phyloP scores from a whole-genome alignment of 2,329 filamentous ascomycete genomes.

The Lasiodiplodia theobromae region DNA sequence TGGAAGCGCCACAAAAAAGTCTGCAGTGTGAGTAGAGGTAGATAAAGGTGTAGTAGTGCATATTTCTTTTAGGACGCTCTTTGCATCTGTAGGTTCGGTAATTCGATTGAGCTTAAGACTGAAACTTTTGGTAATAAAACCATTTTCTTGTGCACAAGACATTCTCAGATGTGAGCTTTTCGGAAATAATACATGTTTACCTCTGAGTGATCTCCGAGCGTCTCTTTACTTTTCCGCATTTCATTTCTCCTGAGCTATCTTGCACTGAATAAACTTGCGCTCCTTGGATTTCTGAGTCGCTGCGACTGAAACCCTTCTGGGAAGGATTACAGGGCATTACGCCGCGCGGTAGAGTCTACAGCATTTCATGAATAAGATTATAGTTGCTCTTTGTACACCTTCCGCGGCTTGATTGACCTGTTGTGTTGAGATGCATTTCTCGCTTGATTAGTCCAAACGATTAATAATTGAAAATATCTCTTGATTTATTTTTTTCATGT shows the following conservation, averaged over 20 bases:
- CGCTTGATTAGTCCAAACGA: background rate
- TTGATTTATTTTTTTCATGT: too few relatives aligned
- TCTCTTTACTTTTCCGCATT: background rate
- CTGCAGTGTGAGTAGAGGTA: background rate
- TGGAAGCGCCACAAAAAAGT: conserved; percentile 7
- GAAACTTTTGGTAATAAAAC: background rate
- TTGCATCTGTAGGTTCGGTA: background rate
- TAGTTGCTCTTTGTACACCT: background rate
- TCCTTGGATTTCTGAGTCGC: background rate
- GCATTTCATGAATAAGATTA: background rate
- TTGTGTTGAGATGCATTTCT: background rate
- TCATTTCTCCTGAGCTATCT: background rate
- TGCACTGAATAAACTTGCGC: background rate
- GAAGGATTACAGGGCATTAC: background rate
- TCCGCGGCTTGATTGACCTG: background rate
- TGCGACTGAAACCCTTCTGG: background rate
- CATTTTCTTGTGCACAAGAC: background rate
- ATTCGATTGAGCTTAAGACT: background rate
- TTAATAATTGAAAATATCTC: background rate
- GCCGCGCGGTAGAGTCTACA: background rate
- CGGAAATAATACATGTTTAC: background rate
- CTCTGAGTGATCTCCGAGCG: background rate
- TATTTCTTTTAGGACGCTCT: background rate
- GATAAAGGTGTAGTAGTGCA: background rate
- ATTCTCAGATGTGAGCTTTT: background rate